Evolutionary conservation across 129 eudicot species (phyloP).

Genomic region (Flaveria bidentis): DNA sequence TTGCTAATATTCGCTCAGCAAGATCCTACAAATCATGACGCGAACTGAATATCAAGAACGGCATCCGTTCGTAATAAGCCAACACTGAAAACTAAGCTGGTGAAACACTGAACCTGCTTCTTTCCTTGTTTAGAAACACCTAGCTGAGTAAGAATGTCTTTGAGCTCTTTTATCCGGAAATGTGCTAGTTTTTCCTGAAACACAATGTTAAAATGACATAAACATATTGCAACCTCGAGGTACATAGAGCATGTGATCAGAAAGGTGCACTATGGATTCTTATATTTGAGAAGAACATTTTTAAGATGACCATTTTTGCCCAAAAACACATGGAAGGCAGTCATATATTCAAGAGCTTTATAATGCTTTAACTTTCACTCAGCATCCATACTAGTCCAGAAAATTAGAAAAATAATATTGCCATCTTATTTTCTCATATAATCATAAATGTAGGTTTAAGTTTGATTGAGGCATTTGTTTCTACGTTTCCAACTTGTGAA

Average conservation of each 20-base stretch:
- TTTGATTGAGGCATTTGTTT: background rate
- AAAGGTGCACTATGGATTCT: background rate
- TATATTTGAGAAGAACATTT: background rate
- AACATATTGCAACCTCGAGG: constrained; percentile 1
- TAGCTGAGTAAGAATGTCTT: constrained; percentile 80
- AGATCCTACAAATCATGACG: constrained; percentile 67
- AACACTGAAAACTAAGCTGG: constrained; percentile 8
- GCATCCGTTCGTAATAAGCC: background rate
- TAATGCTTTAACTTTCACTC: background rate
- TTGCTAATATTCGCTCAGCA: constrained; percentile 73
- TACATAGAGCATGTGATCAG: constrained; percentile 11
- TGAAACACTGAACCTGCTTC: constrained; percentile 69
- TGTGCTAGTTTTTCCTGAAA: constrained; percentile 80
- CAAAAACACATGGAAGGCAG: background rate
- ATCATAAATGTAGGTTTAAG: background rate
- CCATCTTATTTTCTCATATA: background rate
- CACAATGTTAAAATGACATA: constrained; percentile 3
- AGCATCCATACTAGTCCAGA: background rate
- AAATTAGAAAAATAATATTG: background rate
- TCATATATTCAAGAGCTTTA: background rate
- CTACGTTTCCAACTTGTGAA: background rate
- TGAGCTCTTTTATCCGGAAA: constrained; percentile 94
- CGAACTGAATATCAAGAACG: background rate
- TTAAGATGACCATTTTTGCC: background rate
- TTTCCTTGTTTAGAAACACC: constrained; percentile 98